Evolutionary conservation across 2,329 filamentous ascomycete genomes (phyloP), one percentile per base, ranked within the genome.

Genomic region (Claviceps africana): DNA sequence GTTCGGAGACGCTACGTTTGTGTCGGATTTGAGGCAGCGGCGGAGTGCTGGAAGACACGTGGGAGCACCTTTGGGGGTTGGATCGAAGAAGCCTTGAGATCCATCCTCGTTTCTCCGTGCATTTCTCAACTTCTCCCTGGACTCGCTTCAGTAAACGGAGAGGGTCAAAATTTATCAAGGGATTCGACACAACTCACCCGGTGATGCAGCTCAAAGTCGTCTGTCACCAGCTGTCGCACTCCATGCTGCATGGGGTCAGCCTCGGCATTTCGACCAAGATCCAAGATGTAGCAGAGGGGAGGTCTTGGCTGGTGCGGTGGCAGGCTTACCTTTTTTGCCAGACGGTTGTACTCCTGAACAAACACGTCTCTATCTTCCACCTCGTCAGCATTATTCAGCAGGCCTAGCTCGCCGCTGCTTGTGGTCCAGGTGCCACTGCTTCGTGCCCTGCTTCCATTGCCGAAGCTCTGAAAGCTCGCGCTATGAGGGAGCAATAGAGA

Each of bases 401-500:
- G 60, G 2, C 69, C 73, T 19, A 70, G 58, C 33, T 76, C 76
- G 40, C 72, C 74, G 52, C 73, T 78, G 43, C 75, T 77, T 19
- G 76, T 75, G 0, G 76, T 74, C 79, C 79, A 82, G 3, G 76
- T 81, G 43, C 71, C 73, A 60, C 75, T 80, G 56, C 68, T 75
- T 50, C 62, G 64, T 48, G 67, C 57, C 25, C 57, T 61, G 21
- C 56, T 51, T 19, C 56, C 56, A 19, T 54, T 54, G 25, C 52
- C 54, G 15, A 60, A 49, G 50, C 60, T 60, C 37, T 64, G 61
- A 13, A 61, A 42, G 15, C 58, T 61, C 11, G 57, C 53, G 47
- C 56, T 60, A 43, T 63, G 63, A 1, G 64, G 59, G 9, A 60
- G 57, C 2, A 55, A 45, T 4, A 64, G 51, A 1, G 63, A 64